Evolutionary conservation across 1,284 basidiomycete species (phyloP).

Genomic region (Lentinus polychrous): DNA sequence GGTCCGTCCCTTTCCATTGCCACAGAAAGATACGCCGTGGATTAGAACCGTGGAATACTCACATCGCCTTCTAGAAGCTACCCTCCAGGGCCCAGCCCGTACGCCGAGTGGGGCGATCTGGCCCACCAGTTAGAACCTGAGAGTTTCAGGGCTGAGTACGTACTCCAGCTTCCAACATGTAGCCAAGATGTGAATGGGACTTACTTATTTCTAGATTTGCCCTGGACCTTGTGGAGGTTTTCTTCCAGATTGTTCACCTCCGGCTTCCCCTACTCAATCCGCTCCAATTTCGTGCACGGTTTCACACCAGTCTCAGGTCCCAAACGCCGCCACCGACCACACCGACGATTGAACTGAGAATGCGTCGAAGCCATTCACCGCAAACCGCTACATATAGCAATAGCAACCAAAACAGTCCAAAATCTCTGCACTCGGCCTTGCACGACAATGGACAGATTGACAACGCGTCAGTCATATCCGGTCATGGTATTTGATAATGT

Average conservation of each 20-base stretch:
- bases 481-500: background rate
- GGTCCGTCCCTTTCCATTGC: slow-evolving; percentile 31
- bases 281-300: slow-evolving; percentile 60
- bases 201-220: slow-evolving; percentile 55
- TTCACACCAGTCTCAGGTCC: slow-evolving; percentile 42
- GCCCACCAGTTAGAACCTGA: slow-evolving; percentile 64
- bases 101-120: slow-evolving; percentile 58
- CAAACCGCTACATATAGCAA: background rate
- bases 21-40: background rate
- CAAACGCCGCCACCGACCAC: slow-evolving; percentile 17
- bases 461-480: slow-evolving; percentile 12
- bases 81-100: slow-evolving; percentile 9
- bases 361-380: slow-evolving; percentile 2
- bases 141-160: slow-evolving; percentile 69
- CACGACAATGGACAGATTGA: slow-evolving; percentile 11
- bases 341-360: background rate
- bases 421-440: background rate
- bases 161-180: slow-evolving; percentile 18
- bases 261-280: slow-evolving; percentile 79
- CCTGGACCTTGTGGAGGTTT: slow-evolving; percentile 83
- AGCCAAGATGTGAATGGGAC: slow-evolving; percentile 6
- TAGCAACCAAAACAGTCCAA: slow-evolving; percentile 4
- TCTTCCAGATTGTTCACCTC: slow-evolving; percentile 83
- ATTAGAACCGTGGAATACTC: background rate
- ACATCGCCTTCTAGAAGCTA: background rate